phyloP scores from a whole-genome alignment of 345 rosid species.

The Arabis hirsuta region DNA sequence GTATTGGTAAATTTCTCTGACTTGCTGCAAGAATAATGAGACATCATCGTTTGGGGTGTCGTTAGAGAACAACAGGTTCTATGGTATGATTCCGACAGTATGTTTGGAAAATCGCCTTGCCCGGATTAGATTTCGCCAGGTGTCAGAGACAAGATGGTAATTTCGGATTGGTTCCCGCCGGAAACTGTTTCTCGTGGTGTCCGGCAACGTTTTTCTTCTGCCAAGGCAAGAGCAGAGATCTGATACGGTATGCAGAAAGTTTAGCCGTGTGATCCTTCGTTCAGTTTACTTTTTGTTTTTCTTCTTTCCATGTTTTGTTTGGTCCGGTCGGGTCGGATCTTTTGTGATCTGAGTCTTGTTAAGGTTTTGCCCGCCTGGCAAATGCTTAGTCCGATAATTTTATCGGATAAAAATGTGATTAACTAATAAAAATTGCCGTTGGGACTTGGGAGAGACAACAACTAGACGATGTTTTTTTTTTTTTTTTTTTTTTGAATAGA shows the following conservation, averaged over 20 bases:
- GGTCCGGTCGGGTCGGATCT: background rate
- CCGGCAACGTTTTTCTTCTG: slow-evolving; percentile 76
- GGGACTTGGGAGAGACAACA: background rate
- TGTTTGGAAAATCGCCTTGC: slow-evolving; percentile 49
- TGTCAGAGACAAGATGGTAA: slow-evolving; percentile 84
- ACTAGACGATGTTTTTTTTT: no score
- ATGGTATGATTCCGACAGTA: slow-evolving; percentile 66
- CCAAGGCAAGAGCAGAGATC: slow-evolving; percentile 72
- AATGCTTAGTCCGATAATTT: background rate
- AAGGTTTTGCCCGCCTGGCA: background rate
- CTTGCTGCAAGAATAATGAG: no score
- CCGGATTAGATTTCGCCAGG: slow-evolving; percentile 54
- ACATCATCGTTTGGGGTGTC: no score
- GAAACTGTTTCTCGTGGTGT: slow-evolving; percentile 77
- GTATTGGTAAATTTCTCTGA: no score
- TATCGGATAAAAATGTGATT: slow-evolving; percentile 19
- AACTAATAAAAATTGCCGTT: slow-evolving; percentile 20
- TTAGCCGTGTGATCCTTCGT: slow-evolving; percentile 38
- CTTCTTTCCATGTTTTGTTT: background rate
- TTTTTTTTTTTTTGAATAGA: no score
- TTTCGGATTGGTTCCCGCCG: slow-evolving; percentile 79
- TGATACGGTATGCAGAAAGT: slow-evolving; percentile 64
- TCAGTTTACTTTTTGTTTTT: background rate
- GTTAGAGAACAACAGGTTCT: slow-evolving; percentile 55
- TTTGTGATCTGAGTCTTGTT: background rate